Evolutionary conservation across 176 grass and related monocot species (phyloP), one percentile per base, ranked within the genome.

Genomic region (Oryza nivara): DNA sequence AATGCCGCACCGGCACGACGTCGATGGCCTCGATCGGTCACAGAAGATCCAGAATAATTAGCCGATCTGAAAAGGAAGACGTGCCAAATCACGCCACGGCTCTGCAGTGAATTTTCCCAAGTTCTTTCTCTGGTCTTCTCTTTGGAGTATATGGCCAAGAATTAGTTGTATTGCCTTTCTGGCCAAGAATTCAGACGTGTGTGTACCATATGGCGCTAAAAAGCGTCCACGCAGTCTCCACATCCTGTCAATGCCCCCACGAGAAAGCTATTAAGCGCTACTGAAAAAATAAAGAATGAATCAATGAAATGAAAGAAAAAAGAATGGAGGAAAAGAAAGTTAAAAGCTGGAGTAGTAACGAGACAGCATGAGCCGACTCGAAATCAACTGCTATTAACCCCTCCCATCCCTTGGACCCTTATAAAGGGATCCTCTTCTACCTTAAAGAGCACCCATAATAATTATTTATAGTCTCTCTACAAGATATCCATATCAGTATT

Each of bases 161-260:
- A 49, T 11, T 49, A 14, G 47, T 49, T 58, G 67, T 38, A 38
- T 34, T 61, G 40, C 63, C 73, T 85, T 80, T 19, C 25, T 68
- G 34, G 60, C 19, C 56, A 86, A 85, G 72, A 82, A 78, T n/a
- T 2, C 47, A 40, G 38, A 61, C 38, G n/a, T 40, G 23, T 15
- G 2, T 34, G 61, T 46, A 35, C 56, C n/a, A 7, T 38, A 32
- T 36, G 68, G 80, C 48, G 12, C 23, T 19, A 17, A 44, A 44
- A 43, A 56, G 45, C 5, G 80, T 12, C 87, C 77, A 85, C 64
- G 80, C 74, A 2, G 76, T 41, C 70, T 46, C 28, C 70, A 11
- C 65, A 40, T 41, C 48, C 65, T 40, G 76, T 85, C 82, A 32
- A 41, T 40, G 30, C 38, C 12, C 43, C 22, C 88, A n/a, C 30